Evolutionary conservation across 1,284 basidiomycete genomes (phyloP), one percentile per base, ranked within the genome.

Genomic region (Pseudozyma flocculosa): DNA sequence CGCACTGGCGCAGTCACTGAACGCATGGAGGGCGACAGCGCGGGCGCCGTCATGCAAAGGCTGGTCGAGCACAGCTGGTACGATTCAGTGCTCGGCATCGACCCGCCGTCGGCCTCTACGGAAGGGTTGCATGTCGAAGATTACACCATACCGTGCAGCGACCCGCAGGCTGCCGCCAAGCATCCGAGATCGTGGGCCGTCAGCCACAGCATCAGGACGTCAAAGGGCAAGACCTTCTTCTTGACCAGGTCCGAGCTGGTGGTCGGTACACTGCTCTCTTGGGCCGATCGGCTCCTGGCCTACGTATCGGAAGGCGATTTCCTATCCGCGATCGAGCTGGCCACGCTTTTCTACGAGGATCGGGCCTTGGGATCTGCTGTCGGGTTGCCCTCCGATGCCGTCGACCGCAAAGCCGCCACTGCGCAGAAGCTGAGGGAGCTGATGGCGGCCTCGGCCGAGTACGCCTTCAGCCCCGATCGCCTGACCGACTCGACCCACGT

Each of bases 401-500:
- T 79, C 13, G 82, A 83, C 39, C 84, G 88, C 32, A 84, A 84
- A 63, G 78, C 79, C 13, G 81, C 90, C 29, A 86, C 96, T 34
- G 90, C 88, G 2, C 82, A 84, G 55, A 88, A 89, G 66, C 83
- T 96, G 55, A 84, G 82, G 32, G 89, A 89, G 61, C 83, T 97
- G 40, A 89, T 97, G 87, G 79, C 82, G 4, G 92, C 94, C 1
- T 96, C 94, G 0, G 83, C 89, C 30, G 84, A 84, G 26, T 97
- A 94, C 78, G 86, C 89, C 0, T 98, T 98, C 78, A 93, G 92
- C 3, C 90, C 95, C 68, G 92, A 96, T 11, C 87, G 93, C 17
- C 87, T 97, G 84, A 86, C 83, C 19, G 94, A 96, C 76, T 85
- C 83, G 40, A 95, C 92, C 1, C 92, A 95, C 78, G 80, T 83